These are phyloP conservation scores for Lipomyces spencermartinsiae DNA, from an alignment of 805 yeast genomes.

Conservation along the genomic window DNA sequence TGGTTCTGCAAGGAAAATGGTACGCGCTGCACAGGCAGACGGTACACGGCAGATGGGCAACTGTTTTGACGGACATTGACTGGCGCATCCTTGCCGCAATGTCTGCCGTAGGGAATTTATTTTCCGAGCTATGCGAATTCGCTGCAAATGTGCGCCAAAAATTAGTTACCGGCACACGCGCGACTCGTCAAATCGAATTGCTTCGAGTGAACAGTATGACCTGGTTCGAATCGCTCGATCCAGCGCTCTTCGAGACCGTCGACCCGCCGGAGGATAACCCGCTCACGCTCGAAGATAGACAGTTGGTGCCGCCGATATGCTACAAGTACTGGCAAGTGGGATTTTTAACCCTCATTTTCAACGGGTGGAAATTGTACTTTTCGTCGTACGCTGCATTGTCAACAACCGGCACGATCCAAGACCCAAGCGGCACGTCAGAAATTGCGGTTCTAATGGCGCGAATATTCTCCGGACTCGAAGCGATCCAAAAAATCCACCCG, in stretches of 20 bases:
- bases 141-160: conserved; percentile 25
- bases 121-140: conserved; percentile 24
- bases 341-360: conserved; percentile 18
- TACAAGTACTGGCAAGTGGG: conserved; percentile 25
- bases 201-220: conserved; percentile 24
- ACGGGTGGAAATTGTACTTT: conserved; percentile 31
- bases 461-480: conserved; percentile 28
- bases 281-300: conserved; percentile 18
- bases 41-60: conserved; percentile 9
- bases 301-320: conserved; percentile 29
- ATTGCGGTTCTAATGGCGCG: conserved; percentile 26
- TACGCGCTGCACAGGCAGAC: conserved; percentile 16
- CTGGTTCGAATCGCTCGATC: conserved; percentile 30
- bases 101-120: conserved; percentile 17
- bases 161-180: conserved; percentile 4
- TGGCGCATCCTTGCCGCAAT: conserved; percentile 18
- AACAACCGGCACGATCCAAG: conserved; percentile 17
- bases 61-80: background rate
- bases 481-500: conserved; percentile 20
- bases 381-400: conserved; percentile 29
- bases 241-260: conserved; percentile 16
- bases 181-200: conserved; percentile 18
- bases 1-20: conserved; percentile 20
- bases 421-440: conserved; percentile 21
- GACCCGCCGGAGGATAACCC: conserved; percentile 20